Base-by-base conservation (phyloP, 83 land plant species). In the Picea mariana region DNA sequence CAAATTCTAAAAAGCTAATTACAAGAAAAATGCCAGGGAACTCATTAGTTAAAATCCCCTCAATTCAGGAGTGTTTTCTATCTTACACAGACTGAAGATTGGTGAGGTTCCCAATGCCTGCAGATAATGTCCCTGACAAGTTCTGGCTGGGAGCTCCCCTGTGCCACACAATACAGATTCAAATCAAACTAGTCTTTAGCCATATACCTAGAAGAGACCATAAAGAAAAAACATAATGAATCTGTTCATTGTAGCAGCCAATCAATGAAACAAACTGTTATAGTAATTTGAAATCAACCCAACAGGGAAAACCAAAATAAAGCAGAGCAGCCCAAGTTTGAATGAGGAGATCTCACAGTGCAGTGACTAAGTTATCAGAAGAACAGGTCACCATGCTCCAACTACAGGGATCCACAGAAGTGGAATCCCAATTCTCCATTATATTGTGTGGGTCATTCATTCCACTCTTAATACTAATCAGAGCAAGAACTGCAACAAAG, bases 91-190 rank as follows among this genome's bases (percentile, higher is more conserved):
- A 84, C 60, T 90, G 85, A 38, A 90, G 67, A 78, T 85, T 87
- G 31, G 90, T 83, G 34, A 90, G 83, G 47, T 90, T 83, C 20
- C 81, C 87, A 31, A 90, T 87, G 75, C 49, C 49, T 21, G 67
- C 23, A 26, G 92, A 82, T 7, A 90, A 81, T 24, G 73, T 60
- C 23, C 92, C 92, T 5, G 86, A 83, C 5, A 90, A 85, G 79
- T 68, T 81, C 84, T 85, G 87, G 72, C 85, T 83, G 31, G 92
- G 90, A 9, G 84, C 72, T 20, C 85, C 92, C 13, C 92, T 90
- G 86, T 75, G 40, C 20, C 61, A 21, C 44, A 55, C 81, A 52
- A 79, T 9, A 47, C 12, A 65, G 31, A 40, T 62, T 31, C 24
- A 80, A 0, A 38, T 38, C 40, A 38, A 38, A 38, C 40, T 38